A percentile compares a stretch with the other conserved stretches of the same genome.
These are phyloP conservation scores for Lentinus brumalis DNA, from an alignment of 768 basidiomycete genomes.

Conservation along the genomic window DNA sequence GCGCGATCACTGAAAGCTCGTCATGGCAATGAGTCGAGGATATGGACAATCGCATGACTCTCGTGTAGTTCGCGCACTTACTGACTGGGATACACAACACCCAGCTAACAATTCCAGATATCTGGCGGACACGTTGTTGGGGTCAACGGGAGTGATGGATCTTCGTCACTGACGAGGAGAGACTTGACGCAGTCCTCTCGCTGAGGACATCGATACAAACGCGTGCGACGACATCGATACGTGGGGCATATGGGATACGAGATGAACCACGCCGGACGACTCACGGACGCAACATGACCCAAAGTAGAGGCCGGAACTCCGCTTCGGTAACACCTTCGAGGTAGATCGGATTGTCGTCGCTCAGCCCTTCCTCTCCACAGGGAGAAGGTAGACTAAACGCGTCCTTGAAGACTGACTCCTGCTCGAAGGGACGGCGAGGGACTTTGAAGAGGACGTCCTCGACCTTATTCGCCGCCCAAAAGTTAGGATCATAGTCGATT, in stretches of 20 bases:
- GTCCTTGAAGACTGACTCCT: slow-evolving; percentile 60
- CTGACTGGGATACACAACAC: too few relatives aligned
- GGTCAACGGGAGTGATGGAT: too few relatives aligned
- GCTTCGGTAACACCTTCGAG: slow-evolving; percentile 61
- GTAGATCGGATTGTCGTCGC: slow-evolving; percentile 66
- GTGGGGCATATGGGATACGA: too few relatives aligned
- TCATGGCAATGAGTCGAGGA: too few relatives aligned
- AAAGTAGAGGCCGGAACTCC: slow-evolving; percentile 75
- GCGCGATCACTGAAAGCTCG: too few relatives aligned
- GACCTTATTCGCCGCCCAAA: neutral
- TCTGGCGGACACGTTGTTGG: too few relatives aligned
- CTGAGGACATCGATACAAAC: neutral
- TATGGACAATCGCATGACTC: too few relatives aligned
- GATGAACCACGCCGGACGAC: slow-evolving; percentile 26
- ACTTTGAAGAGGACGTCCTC: slow-evolving; percentile 15
- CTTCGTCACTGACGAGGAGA: too few relatives aligned
- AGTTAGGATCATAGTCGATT: too few relatives aligned
- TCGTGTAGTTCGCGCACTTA: too few relatives aligned
- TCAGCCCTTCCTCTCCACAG: slow-evolving; percentile 61
- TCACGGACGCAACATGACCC: slow-evolving; percentile 76
- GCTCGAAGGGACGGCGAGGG: slow-evolving; percentile 41
- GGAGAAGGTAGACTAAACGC: slow-evolving; percentile 63
- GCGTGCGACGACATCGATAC: neutral
- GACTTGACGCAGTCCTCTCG: neutral
- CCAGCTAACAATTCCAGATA: too few relatives aligned